Evolutionary conservation across 2,329 filamentous ascomycete genomes (phyloP), one percentile per base, ranked within the genome.

Genomic region (Penicillium sp.): DNA sequence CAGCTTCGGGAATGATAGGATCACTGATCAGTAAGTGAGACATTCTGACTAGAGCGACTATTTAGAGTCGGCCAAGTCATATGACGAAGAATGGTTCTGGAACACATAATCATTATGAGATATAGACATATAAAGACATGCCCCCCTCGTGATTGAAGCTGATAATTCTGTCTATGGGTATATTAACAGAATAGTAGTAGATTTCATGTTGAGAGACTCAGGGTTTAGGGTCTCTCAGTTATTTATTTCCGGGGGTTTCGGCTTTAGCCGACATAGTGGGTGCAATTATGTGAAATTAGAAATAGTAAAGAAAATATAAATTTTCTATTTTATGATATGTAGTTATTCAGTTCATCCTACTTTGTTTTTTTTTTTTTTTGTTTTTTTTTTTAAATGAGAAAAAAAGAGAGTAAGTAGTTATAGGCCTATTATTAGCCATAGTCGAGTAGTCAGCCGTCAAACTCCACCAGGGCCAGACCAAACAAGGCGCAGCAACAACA

Each of bases 401-500:
- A 39, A 19, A 19, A 6, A 39, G 3, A n/a, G 9, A 38, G 29
- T 31, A 31, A n/a, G n/a, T 31, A 13, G 25, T 9, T 38, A 15
- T 38, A 42, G 49, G 19, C 31, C 53, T 57, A 57, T 57, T 47
- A 57, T 57, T 57, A 57, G 54, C 15, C 42, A 27, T 41, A 41
- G 29, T 57, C 55, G 51, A 56, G 54, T 61, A 61, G 57, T 58
- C 55, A 58, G 58, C 56, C 55, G 25, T 60, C 48, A 44, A 56
- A 56, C 57, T 64, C 62, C 61, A 64, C 61, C 35, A 44, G 31
- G 56, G 61, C 61, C 60, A 61, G 63, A 62, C 63, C 60, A 63
- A 65, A 63, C 64, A 66, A 59, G 65, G 65, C 65, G 65, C 65
- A 66, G 64, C 62, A 62, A 52, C 35, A 55, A 52, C 44, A 60